Percentiles rank a stretch among this genome's conserved stretches.
phyloP scores from a whole-genome alignment of 768 basidiomycete species.

The Suillus hirtellus region DNA sequence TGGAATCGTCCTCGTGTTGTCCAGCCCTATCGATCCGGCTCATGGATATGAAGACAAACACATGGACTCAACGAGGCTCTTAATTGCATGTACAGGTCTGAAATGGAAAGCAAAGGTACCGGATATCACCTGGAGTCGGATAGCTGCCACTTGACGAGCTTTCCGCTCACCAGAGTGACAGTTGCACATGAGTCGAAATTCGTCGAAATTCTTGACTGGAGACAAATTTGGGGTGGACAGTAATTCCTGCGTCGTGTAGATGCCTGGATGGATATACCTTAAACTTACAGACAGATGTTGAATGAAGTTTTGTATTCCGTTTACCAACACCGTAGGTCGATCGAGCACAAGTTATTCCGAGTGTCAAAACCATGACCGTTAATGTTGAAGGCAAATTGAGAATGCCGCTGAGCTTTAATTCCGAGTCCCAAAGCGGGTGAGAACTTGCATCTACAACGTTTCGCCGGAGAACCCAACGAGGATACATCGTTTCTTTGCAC shows the following conservation, averaged over 20 bases:
- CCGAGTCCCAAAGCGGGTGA: neutral
- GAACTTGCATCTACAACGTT: slow-evolving; percentile 2
- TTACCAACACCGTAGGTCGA: neutral
- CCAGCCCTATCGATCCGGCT: slow-evolving; percentile 32
- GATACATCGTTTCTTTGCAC: slow-evolving; percentile 5
- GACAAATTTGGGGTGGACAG: neutral
- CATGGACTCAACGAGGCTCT: slow-evolving; percentile 24
- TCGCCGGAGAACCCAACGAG: neutral
- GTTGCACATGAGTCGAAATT: neutral
- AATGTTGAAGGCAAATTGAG: neutral
- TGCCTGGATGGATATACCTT: neutral
- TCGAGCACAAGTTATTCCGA: neutral
- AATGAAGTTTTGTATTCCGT: neutral
- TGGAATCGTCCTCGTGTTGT: slow-evolving; percentile 28
- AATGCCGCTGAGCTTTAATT: slow-evolving; percentile 5
- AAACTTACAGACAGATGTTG: neutral
- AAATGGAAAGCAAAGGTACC: slow-evolving; percentile 1
- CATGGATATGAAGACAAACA: slow-evolving; percentile 23
- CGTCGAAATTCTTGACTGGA: neutral
- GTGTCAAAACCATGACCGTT: neutral
- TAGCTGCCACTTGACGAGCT: neutral
- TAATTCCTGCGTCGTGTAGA: neutral
- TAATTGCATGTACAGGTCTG: neutral
- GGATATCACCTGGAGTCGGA: too few species aligned
- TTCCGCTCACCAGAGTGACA: slow-evolving; percentile 2